Base-by-base conservation (phyloP, 2,329 filamentous ascomycete genomes). In the Septoria linicola region DNA sequence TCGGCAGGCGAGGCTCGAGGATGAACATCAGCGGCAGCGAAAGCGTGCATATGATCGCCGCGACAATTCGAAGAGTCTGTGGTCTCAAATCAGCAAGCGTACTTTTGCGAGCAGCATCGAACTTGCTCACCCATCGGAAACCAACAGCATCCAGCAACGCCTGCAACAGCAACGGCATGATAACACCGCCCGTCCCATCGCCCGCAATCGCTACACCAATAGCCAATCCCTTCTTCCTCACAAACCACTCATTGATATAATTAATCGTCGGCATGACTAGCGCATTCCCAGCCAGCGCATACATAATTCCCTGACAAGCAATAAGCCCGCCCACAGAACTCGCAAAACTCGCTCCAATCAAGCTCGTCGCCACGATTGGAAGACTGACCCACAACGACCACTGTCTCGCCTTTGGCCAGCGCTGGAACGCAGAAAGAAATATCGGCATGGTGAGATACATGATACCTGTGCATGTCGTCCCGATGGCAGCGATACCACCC, bases 361-460 rank as follows among this genome's bases (percentile, higher is more conserved):
- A 67, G 5, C 67, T 62, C 1, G 67, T 57, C 4, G 65, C 61
- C 4, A 70, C 60, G 10, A 73, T 51, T 4, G 66, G 57, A 11
- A 74, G 62, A n/a, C 73, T 73, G 21, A 66, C 47, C 21, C 62
- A 64, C 6, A 68, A 65, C 42, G 54, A 54, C 17, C 42, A 51
- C 25, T 51, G 21, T 17, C 57, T 37, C 27, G 34, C 16, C 8
- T 41, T 59, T 6, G 72, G 72, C 23, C 64, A 72, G 35, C 60
- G 62, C 36, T 70, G 70, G 19, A 74, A 57, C 1, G 72, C 41
- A 1, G 62, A 63, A 41, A 74, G 70, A 42, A 71, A 67, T 13
- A 76, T 25, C 0, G 72, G 71, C 39, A 74, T 70, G 19, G 65
- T 67, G 51, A 78, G 66, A 59, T 78, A 79, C 66, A 76, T 72